A percentile compares a stretch with the other conserved stretches of the same genome.
Evolutionary conservation across 73 alveolate species (phyloP).

Genomic region (Tetrahymena borealis): DNA sequence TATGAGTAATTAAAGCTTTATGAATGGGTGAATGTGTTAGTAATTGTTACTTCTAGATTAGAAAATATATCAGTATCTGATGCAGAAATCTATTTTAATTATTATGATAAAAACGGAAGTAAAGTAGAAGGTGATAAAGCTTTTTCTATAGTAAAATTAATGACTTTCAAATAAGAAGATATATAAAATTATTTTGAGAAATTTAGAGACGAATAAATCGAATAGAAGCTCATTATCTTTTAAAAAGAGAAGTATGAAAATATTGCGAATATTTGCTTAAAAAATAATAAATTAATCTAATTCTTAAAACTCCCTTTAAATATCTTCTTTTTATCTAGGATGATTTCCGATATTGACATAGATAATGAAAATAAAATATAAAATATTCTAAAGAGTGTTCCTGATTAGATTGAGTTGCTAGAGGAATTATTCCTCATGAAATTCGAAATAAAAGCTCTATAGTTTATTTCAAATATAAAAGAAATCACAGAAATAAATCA

Average conservation of each 20-base stretch:
- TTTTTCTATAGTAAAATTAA: not conserved
- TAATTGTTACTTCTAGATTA: not conserved
- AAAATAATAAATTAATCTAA: too few relatives aligned
- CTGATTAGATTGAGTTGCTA: too few relatives aligned
- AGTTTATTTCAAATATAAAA: not conserved
- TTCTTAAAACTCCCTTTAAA: too few relatives aligned
- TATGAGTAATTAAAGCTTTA: not conserved
- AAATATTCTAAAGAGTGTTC: too few relatives aligned
- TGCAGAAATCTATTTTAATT: not conserved
- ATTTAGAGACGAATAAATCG: not conserved
- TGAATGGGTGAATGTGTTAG: not conserved
- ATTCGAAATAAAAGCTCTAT: too few relatives aligned
- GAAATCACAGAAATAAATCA: not conserved
- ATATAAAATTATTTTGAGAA: not conserved
- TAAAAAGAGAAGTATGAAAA: too few relatives aligned
- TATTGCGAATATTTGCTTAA: too few relatives aligned
- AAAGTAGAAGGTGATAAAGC: not conserved
- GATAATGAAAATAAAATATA: too few relatives aligned
- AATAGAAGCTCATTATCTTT: not conserved
- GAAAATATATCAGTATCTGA: not conserved
- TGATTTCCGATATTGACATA: too few relatives aligned
- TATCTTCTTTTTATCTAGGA: too few relatives aligned
- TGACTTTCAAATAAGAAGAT: not conserved
- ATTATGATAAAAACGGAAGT: not conserved
- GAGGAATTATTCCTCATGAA: too few relatives aligned